These are phyloP conservation scores for Salix purpurea DNA, from an alignment of 345 rosid species.

Conservation along the genomic window DNA sequence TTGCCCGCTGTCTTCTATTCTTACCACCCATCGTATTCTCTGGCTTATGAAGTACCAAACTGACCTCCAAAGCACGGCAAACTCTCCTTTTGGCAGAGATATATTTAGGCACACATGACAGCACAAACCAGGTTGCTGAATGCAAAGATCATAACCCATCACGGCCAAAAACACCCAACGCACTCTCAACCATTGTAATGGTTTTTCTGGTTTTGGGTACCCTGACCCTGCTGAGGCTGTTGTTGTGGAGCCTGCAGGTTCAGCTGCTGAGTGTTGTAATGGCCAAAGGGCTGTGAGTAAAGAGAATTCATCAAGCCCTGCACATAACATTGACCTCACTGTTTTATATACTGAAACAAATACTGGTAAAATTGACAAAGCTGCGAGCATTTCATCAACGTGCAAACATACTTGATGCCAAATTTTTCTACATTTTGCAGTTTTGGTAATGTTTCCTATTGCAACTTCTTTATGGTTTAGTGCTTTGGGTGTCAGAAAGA, in stretches of 20 bases:
- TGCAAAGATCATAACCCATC: conserved; percentile 70
- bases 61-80: conserved; percentile 34
- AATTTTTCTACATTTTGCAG: not conserved
- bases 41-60: conserved; percentile 19
- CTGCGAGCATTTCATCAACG: not conserved
- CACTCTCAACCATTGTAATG: conserved; percentile 73
- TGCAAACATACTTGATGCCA: not conserved
- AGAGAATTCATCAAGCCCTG: conserved; percentile 93
- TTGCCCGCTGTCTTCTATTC: conserved; percentile 23
- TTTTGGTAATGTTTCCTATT: not conserved
- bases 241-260: conserved; percentile 64
- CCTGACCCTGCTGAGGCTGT: conserved; percentile 71
- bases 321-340: conserved; percentile 1
- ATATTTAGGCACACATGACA: conserved; percentile 49
- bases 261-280: conserved; percentile 71
- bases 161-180: conserved; percentile 18
- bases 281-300: conserved; percentile 88
- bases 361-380: not conserved
- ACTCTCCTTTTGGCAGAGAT: conserved; percentile 14
- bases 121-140: conserved; percentile 75
- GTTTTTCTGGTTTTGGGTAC: conserved; percentile 73
- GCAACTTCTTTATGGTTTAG: not conserved
- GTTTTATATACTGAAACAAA: not conserved
- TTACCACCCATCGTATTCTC: conserved; percentile 17
- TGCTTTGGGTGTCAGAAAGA: conserved; percentile 9